Evolutionary conservation across 2,329 filamentous ascomycete genomes (phyloP).

Genomic region (Penicillium sp.): DNA sequence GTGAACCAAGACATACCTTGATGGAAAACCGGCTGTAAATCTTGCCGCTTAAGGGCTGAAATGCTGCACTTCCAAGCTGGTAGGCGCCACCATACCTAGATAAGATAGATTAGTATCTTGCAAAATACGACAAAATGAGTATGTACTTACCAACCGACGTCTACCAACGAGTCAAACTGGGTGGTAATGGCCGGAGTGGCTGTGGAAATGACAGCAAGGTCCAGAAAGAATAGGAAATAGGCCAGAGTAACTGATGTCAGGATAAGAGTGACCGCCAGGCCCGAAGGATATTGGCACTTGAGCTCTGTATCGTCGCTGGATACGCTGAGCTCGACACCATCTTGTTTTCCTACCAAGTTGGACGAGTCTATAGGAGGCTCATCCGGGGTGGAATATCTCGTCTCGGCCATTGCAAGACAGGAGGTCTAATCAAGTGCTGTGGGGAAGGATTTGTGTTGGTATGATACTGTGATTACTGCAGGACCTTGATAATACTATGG

Average conservation of each 20-base stretch:
- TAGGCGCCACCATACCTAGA: slow-evolving; percentile 26
- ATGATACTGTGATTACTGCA: background rate
- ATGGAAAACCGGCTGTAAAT: slow-evolving; percentile 26
- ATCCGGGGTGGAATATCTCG: background rate
- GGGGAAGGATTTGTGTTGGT: background rate
- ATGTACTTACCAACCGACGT: slow-evolving; percentile 23
- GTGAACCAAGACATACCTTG: slow-evolving; percentile 12
- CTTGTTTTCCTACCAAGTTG: slow-evolving; percentile 6
- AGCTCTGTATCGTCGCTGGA: slow-evolving; percentile 15
- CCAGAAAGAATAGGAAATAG: slow-evolving; percentile 28
- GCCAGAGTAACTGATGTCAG: slow-evolving; percentile 26
- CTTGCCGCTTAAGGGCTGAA: slow-evolving; percentile 30
- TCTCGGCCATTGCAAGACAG: slow-evolving; percentile 1
- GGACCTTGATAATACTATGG: background rate
- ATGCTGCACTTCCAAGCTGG: slow-evolving; percentile 25
- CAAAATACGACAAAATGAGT: background rate
- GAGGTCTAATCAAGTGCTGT: background rate
- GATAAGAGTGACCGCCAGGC: slow-evolving; percentile 19
- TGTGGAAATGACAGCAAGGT: slow-evolving; percentile 24
- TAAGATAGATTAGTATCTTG: background rate
- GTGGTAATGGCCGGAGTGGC: slow-evolving; percentile 27
- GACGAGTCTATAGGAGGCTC: no score
- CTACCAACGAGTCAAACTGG: slow-evolving; percentile 25
- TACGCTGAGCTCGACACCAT: background rate
- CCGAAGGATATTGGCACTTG: slow-evolving; percentile 20